Percentiles rank a stretch among this genome's conserved stretches.
Evolutionary conservation across 2,329 filamentous ascomycete species (phyloP).

Genomic region (Hirsutella thompsonii): DNA sequence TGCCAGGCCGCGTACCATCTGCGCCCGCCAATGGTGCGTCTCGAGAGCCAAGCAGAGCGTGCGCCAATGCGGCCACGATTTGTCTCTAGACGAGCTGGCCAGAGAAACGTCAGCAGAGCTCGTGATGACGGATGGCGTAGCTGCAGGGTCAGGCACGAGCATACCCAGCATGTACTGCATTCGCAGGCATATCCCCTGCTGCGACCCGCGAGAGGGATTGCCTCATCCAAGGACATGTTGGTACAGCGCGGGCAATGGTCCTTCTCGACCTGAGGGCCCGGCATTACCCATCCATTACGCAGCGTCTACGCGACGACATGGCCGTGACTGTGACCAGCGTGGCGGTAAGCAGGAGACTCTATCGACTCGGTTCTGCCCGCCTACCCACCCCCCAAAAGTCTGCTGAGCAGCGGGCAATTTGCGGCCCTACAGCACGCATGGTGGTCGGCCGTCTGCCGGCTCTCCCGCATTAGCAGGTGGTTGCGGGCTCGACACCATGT

Average conservation of each 20-base stretch:
- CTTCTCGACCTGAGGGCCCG: not conserved
- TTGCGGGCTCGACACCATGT: too few species aligned
- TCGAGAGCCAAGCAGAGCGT: not conserved
- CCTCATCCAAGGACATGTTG: conserved; percentile 1
- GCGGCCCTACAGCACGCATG: too few species aligned
- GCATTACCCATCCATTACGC: not conserved
- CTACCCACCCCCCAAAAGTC: too few species aligned
- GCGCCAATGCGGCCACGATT: not conserved
- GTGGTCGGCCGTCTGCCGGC: too few species aligned
- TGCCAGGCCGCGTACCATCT: not conserved
- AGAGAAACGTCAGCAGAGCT: not conserved
- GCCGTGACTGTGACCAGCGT: too few species aligned
- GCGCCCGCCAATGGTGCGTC: too few species aligned
- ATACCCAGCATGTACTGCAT: not conserved
- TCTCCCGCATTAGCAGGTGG: too few species aligned
- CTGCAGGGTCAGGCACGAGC: not conserved
- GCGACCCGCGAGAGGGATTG: not conserved
- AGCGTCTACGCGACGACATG: not conserved
- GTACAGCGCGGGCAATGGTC: not conserved
- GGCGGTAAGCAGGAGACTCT: too few species aligned
- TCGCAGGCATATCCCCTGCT: not conserved
- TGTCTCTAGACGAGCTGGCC: not conserved
- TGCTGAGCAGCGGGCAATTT: too few species aligned
- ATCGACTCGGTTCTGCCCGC: too few species aligned
- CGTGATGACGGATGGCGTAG: not conserved